phyloP scores from a whole-genome alignment of 2,329 filamentous ascomycete genomes.

The Penicillium carneum region DNA sequence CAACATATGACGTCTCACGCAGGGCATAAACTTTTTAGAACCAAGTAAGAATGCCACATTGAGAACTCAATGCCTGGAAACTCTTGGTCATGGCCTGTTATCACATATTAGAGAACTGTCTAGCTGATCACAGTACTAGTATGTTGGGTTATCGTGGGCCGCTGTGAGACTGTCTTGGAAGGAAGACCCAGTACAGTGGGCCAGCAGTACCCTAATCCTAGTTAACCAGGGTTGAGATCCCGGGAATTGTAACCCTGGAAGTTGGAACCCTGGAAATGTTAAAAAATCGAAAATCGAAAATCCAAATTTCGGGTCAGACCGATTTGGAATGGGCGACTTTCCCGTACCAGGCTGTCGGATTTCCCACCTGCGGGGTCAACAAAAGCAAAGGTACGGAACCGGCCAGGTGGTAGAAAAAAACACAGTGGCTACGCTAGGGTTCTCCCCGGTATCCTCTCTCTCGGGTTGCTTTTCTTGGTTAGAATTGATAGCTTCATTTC shows the following conservation, averaged over 20 bases:
- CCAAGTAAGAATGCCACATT: neutral
- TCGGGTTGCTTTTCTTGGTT: constrained; percentile 24
- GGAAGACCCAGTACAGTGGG: too few relatives aligned
- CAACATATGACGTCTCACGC: neutral
- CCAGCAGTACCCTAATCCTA: too few relatives aligned
- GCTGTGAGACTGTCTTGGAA: too few relatives aligned
- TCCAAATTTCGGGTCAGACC: neutral
- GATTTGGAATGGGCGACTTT: constrained; percentile 12
- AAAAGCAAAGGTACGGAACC: constrained; percentile 10
- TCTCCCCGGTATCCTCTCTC: constrained; percentile 26
- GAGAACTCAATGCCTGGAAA: neutral
- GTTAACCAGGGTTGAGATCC: too few relatives aligned
- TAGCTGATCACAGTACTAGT: too few relatives aligned
- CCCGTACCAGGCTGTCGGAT: constrained; percentile 13
- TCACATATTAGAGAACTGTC: too few relatives aligned
- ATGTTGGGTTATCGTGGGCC: too few relatives aligned
- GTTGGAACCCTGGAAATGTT: too few relatives aligned
- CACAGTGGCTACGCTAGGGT: constrained; percentile 9
- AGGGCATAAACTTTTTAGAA: neutral
- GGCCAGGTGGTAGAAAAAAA: neutral
- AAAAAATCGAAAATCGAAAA: neutral
- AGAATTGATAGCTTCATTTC: constrained; percentile 14
- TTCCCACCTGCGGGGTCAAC: constrained; percentile 8
- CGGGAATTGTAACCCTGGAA: too few relatives aligned
- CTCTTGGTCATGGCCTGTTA: too few relatives aligned